Evolutionary conservation across 2,329 filamentous ascomycete genomes (phyloP), one percentile per base, ranked within the genome.

Genomic region (Fusarium sp.): DNA sequence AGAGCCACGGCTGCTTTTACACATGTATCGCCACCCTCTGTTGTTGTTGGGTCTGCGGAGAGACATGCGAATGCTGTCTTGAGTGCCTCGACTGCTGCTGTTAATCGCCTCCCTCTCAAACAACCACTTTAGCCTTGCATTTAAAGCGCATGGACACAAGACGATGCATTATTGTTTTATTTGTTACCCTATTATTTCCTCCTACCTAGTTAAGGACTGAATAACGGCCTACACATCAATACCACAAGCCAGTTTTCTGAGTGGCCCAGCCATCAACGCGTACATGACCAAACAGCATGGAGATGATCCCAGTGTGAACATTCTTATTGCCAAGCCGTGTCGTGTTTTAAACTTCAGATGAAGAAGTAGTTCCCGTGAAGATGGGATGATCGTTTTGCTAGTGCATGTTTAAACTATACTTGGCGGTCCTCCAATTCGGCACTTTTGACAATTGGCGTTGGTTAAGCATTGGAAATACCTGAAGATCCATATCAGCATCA

Each of bases 31-130:
- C 81, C 51, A 78, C 81, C 23, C 68, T 83, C 62, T 83, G 81
- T 76, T 83, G 81, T 74, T 83, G 81, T 64, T 83, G 80, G 80
- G 74, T 83, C 50, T 83, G 81, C 64, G 81, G 81, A 5, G 80
- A 83, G 69, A 79, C 80, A 5, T 82, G 81, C 74, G 80, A 82
- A 63, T 83, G 81, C 73, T 83, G 81, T 66, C 70, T 82, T 30
- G 81, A 82, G 48, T 82, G 80, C 66, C 60, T 81, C 27, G 78
- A 79, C 59, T 81, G 79, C 73, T 82, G 80, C 74, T 81, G 72
- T 74, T 79, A 77, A 76, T 64, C 46, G 20, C 14, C 32, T 28
- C 27, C 20, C 10, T 21, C 27, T 25, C 10, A 9, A n/a, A 37
- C 40, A 34, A 47, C n/a, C 50, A 53, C 41, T 37, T 42, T 40